Base-by-base conservation (phyloP, 768 basidiomycete genomes). In the Suillus clintonianus region DNA sequence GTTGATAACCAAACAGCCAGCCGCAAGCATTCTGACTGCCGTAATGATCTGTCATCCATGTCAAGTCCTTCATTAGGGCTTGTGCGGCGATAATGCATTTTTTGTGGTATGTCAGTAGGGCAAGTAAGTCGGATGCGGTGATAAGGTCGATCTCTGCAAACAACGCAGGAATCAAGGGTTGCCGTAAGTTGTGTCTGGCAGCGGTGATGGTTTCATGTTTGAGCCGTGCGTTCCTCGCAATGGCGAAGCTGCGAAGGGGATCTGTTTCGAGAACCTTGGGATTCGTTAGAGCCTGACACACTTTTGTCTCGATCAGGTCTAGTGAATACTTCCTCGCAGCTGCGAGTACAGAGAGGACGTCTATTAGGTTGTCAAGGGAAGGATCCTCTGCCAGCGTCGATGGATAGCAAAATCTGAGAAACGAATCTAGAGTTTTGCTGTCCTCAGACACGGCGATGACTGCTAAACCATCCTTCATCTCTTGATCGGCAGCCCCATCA, bases 351-450 rank as follows among this genome's bases (percentile, higher is more conserved):
- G 62, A 39, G 22, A 64, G 64, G 2, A 75, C 60, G 30, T 72
- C 66, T 24, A 68, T 69, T 10, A 74, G 62, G 19, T 62, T 60
- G 1, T 61, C 60, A 27, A 72, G 60, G 15, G 22, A 32, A 32
- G 76, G 73, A 19, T 42, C 56, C 7, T 71, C 71, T 0, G 63
- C 68, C 5, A 72, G 22, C n/a, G 64, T 61, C 9, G 68, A 64
- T 3, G 76, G 76, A 62, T 75, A 71, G 45, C 68, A 70, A 60
- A 69, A 70, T 10, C 61, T 55, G 17, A 77, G 65, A 22, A 75
- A 43, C 22, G 32, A 34, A 19, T 65, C 50, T 24, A 74, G 54
- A 4, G 65, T 67, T 13, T 60, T 61, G 5, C 55, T 64, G 61
- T 66, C 65, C 59, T 76, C 75, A 13, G 69, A 42, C 1, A 72